These are phyloP conservation scores for Calcarisporium arbuscula DNA, from an alignment of 2,329 filamentous ascomycete genomes.

Conservation along the genomic window DNA sequence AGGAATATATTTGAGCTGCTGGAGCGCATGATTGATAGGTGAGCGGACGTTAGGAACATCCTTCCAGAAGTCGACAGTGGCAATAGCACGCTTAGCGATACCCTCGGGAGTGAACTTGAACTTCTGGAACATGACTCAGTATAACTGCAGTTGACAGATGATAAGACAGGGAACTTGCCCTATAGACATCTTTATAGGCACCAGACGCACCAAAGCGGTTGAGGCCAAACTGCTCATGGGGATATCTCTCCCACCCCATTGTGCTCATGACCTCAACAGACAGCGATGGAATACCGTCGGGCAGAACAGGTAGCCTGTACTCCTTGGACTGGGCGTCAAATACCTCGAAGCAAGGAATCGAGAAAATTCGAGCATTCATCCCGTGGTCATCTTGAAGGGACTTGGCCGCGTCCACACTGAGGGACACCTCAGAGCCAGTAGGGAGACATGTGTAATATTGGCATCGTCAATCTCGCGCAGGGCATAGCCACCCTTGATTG, in stretches of 20 bases:
- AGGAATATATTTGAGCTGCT: too few species aligned
- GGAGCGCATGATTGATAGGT: conserved; percentile 93
- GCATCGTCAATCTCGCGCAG: conserved; percentile 78
- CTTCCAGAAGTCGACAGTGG: conserved; percentile 98
- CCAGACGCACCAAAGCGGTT: conserved; percentile 98
- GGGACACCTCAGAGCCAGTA: conserved; percentile 94
- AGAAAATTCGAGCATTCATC: conserved; percentile 85
- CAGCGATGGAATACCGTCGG: conserved; percentile 87
- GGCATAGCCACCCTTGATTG: conserved; percentile 92
- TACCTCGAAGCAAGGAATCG: conserved; percentile 93
- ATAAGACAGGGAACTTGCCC: conserved; percentile 59
- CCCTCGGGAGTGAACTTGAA: conserved; percentile 99
- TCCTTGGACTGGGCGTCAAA: conserved; percentile 93
- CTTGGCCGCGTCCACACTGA: conserved; percentile 90
- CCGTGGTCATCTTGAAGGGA: conserved; percentile 82
- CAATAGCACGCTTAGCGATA: conserved; percentile 86
- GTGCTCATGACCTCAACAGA: conserved; percentile 97
- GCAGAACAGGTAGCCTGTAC: conserved; percentile 87
- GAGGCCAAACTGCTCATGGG: conserved; percentile 98
- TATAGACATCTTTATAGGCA: conserved; percentile 96
- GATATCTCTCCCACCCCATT: conserved; percentile 97
- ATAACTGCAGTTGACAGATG: conserved; percentile 2
- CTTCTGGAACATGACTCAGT: conserved; percentile 59
- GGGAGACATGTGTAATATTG: conserved; percentile 80
- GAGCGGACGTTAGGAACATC: conserved; percentile 83